A percentile compares a stretch with the other conserved stretches of the same genome.
These are phyloP conservation scores for Nakazawaea holstii DNA, from an alignment of 805 yeast species.

Conservation along the genomic window DNA sequence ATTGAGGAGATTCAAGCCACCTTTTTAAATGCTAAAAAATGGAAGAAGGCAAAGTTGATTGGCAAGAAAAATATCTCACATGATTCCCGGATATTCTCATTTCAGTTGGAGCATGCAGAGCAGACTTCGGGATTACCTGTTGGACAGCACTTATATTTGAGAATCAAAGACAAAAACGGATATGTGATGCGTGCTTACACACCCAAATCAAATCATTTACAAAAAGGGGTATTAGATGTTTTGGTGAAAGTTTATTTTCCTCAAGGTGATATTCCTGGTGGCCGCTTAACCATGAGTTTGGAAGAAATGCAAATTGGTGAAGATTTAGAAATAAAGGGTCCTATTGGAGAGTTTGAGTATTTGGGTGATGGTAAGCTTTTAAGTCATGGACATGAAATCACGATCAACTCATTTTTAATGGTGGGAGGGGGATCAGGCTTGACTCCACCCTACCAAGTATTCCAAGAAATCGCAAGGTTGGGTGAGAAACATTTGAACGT, in stretches of 20 bases:
- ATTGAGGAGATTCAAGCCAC: constrained; percentile 11
- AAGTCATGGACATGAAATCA: constrained; percentile 11
- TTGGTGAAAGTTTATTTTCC: constrained; percentile 30
- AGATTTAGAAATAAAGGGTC: constrained; percentile 24
- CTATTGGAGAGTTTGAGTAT: constrained; percentile 26
- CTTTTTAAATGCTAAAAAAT: constrained; percentile 24
- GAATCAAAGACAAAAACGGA: constrained; percentile 20
- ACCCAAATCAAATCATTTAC: constrained; percentile 23
- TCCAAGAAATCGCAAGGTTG: constrained; percentile 39
- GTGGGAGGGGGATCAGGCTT: constrained; percentile 55
- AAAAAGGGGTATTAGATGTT: constrained; percentile 23
- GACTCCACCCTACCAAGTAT: constrained; percentile 49
- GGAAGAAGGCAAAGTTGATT: constrained; percentile 21
- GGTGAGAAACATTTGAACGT: constrained; percentile 41
- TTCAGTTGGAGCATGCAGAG: constrained; percentile 23
- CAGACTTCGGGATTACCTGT: constrained; percentile 28
- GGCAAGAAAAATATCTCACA: constrained; percentile 20
- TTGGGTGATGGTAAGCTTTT: constrained; percentile 12
- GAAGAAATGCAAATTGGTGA: constrained; percentile 21
- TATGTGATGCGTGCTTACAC: constrained; percentile 30
- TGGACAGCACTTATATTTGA: constrained; percentile 26
- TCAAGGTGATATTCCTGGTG: constrained; percentile 23
- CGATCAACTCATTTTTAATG: constrained; percentile 30
- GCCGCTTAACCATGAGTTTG: constrained; percentile 24
- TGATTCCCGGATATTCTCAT: constrained; percentile 25